Percentiles rank a stretch among this genome's conserved stretches.
Conservation (phyloP, 2,329 filamentous ascomycete species). For the Nannizziopsis barbatae region DNA sequence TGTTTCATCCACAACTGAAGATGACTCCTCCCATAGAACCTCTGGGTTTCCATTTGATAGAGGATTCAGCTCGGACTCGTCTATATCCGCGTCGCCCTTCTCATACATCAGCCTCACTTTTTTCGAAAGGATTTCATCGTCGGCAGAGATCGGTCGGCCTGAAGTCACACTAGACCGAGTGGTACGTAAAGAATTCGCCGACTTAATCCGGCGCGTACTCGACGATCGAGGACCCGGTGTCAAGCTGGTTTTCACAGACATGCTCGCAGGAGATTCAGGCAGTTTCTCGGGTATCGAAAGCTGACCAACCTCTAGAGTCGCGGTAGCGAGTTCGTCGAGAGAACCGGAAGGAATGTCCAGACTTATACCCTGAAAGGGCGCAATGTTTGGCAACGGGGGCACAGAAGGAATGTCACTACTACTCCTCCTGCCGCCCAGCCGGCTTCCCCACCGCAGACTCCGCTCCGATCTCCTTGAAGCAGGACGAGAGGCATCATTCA, state of each 20-base stretch:
- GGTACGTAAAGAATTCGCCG: conserved; percentile 29
- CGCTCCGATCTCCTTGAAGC: conserved; percentile 36
- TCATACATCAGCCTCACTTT: conserved; percentile 55
- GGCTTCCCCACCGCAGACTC: conserved; percentile 28
- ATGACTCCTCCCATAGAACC: conserved; percentile 32
- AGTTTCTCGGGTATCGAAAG: background rate
- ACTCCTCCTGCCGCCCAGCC: conserved; percentile 22
- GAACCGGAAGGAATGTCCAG: conserved; percentile 45
- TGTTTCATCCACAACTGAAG: conserved; percentile 21
- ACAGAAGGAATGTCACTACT: conserved; percentile 22
- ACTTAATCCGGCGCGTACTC: conserved; percentile 22
- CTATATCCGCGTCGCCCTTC: conserved; percentile 47
- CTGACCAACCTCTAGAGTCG: conserved; percentile 30
- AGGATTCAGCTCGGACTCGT: conserved; percentile 31
- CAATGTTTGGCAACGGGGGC: conserved; percentile 17
- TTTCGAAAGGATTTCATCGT: conserved; percentile 52
- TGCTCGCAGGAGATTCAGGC: background rate
- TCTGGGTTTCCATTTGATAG: conserved; percentile 31
- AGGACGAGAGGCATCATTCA: conserved; percentile 29
- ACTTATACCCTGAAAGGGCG: conserved; percentile 40
- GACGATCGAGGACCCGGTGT: conserved; percentile 14
- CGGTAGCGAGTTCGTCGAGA: conserved; percentile 43
- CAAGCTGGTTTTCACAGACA: background rate
- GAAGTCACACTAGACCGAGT: conserved; percentile 27
- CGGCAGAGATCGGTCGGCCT: conserved; percentile 47